Conservation (phyloP, 2,329 filamentous ascomycete genomes). For the Aureobasidium vineae region DNA sequence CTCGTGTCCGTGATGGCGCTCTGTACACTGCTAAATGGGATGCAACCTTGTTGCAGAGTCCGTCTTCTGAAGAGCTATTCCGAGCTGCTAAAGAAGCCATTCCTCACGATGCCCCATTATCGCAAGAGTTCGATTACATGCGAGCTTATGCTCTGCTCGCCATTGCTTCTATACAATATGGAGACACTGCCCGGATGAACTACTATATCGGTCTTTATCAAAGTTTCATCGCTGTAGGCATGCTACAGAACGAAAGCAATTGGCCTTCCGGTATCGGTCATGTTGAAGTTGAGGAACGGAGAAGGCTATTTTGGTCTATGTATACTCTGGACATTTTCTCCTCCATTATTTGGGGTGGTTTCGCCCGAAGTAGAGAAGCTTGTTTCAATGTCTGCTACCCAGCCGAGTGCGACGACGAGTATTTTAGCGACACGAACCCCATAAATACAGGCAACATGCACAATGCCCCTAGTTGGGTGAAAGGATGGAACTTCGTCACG, state of each 20-base stretch:
- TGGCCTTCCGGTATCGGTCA: constrained; percentile 50
- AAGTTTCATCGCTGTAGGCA: constrained; percentile 50
- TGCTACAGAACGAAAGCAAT: constrained; percentile 53
- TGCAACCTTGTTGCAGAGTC: constrained; percentile 46
- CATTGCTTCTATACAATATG: constrained; percentile 53
- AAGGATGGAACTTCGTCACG: constrained; percentile 58
- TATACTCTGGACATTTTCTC: constrained; percentile 57
- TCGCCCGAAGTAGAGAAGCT: constrained; percentile 47
- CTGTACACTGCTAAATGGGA: constrained; percentile 44
- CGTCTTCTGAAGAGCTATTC: constrained; percentile 47
- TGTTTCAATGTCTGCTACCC: constrained; percentile 49
- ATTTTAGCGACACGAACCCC: constrained; percentile 36
- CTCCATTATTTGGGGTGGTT: constrained; percentile 52
- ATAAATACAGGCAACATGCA: constrained; percentile 25
- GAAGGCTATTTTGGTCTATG: constrained; percentile 55
- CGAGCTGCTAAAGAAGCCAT: constrained; percentile 45
- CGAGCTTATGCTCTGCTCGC: constrained; percentile 51
- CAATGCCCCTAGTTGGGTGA: constrained; percentile 46
- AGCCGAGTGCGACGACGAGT: constrained; percentile 47
- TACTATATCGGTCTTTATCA: constrained; percentile 53
- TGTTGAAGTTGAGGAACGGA: constrained; percentile 50
- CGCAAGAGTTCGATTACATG: constrained; percentile 45
- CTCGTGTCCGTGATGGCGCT: constrained; percentile 52
- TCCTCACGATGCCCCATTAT: constrained; percentile 41
- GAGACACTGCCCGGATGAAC: constrained; percentile 52